Percentiles rank a stretch among this genome's conserved stretches.
These are phyloP conservation scores for Saitozyma sp. DNA, from an alignment of 768 basidiomycete species.

Conservation along the genomic window DNA sequence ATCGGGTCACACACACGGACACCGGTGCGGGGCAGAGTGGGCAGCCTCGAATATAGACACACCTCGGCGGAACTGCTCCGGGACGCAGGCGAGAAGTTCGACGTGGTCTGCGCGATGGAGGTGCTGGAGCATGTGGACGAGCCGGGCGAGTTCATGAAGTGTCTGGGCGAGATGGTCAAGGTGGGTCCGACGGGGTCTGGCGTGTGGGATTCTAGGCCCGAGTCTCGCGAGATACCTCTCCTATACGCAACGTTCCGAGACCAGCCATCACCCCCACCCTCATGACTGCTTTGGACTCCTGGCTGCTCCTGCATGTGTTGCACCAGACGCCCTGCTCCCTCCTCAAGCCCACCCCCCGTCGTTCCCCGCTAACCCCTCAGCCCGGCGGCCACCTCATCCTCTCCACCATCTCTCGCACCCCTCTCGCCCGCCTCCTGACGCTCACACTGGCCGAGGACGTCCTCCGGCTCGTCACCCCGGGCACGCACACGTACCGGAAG, in stretches of 20 bases:
- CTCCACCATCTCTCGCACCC: slow-evolving; percentile 88
- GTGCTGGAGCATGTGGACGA: slow-evolving; percentile 97
- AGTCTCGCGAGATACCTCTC: not conserved
- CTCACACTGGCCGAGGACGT: slow-evolving; percentile 79
- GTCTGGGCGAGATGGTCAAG: slow-evolving; percentile 82
- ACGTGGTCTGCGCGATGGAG: slow-evolving; percentile 96
- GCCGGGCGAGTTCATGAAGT: slow-evolving; percentile 75
- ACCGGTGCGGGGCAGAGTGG: not conserved
- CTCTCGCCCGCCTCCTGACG: slow-evolving; percentile 68
- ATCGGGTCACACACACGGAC: no score
- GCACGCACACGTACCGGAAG: slow-evolving; percentile 90
- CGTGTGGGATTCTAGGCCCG: not conserved
- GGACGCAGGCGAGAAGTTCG: slow-evolving; percentile 65
- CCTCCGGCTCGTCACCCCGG: slow-evolving; percentile 72
- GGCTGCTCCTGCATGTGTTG: no score
- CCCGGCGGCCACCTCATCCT: slow-evolving; percentile 95
- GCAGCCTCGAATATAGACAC: slow-evolving; percentile 65
- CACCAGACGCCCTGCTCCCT: no score
- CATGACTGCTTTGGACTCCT: no score
- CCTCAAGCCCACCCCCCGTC: no score
- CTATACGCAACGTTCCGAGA: not conserved
- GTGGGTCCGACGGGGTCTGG: slow-evolving; percentile 55
- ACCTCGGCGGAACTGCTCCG: slow-evolving; percentile 74
- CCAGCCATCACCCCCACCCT: no score
- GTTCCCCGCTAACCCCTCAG: slow-evolving; percentile 55